Evolutionary conservation across 2,329 filamentous ascomycete species (phyloP).

Genomic region (Fusarium burgessii): DNA sequence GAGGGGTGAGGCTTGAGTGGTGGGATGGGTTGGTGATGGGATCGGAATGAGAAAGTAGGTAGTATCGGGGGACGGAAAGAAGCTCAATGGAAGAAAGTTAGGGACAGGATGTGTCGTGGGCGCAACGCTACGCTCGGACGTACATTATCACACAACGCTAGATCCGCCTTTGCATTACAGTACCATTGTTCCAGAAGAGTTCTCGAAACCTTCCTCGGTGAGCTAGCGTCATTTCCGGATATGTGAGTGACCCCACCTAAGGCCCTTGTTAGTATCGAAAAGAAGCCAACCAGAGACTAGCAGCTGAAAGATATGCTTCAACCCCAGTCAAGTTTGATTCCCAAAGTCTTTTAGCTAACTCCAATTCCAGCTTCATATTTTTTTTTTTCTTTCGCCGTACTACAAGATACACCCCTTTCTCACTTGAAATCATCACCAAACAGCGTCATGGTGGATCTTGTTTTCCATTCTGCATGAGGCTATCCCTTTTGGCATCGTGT

Average conservation of each 20-base stretch:
- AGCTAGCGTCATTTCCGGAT: slow-evolving; percentile 50
- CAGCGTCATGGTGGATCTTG: slow-evolving; percentile 37
- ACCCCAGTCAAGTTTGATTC: slow-evolving; percentile 20
- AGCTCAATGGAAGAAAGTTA: slow-evolving; percentile 35
- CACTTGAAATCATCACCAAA: slow-evolving; percentile 9
- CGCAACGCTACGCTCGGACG: slow-evolving; percentile 40
- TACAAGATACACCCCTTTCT: slow-evolving; percentile 29
- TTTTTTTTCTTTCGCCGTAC: neutral
- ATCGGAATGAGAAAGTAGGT: slow-evolving; percentile 32
- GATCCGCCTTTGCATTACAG: slow-evolving; percentile 30
- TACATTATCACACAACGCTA: slow-evolving; percentile 34
- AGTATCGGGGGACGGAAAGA: slow-evolving; percentile 28
- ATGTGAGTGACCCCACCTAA: slow-evolving; percentile 43
- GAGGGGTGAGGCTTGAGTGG: slow-evolving; percentile 28
- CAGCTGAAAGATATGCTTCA: slow-evolving; percentile 5
- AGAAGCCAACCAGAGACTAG: slow-evolving; percentile 46
- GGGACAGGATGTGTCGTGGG: slow-evolving; percentile 18
- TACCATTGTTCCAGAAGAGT: slow-evolving; percentile 47
- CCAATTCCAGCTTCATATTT: slow-evolving; percentile 21
- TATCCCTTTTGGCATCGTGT: neutral
- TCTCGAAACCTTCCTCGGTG: slow-evolving; percentile 53
- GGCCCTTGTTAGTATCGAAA: slow-evolving; percentile 32
- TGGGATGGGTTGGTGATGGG: slow-evolving; percentile 17
- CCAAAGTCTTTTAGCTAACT: slow-evolving; percentile 24
- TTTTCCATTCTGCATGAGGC: neutral